These are phyloP conservation scores for Marsdenia floribunda DNA, from an alignment of 257 asterid genomes.

Conservation along the genomic window DNA sequence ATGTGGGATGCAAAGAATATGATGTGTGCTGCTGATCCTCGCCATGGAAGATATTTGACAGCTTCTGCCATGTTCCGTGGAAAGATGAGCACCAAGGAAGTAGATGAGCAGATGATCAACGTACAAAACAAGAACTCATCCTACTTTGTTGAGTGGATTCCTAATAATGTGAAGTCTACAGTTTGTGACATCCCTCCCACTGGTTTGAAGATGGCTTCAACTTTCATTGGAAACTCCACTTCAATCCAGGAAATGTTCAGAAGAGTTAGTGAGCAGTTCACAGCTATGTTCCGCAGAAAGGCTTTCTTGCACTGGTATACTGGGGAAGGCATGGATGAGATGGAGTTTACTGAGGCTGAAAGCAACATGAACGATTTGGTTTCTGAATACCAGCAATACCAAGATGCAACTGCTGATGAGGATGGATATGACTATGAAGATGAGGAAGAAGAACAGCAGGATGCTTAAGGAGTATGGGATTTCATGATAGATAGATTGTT, in stretches of 20 bases:
- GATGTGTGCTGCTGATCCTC: slow-evolving; percentile 81
- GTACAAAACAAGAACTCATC: slow-evolving; percentile 66
- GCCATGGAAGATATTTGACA: slow-evolving; percentile 57
- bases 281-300: slow-evolving; percentile 69
- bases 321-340: slow-evolving; percentile 67
- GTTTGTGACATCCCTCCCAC: slow-evolving; percentile 71
- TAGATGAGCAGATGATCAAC: slow-evolving; percentile 64
- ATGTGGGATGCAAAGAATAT: slow-evolving; percentile 86
- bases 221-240: slow-evolving; percentile 62
- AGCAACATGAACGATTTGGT: slow-evolving; percentile 81
- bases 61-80: slow-evolving; percentile 69
- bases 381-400: slow-evolving; percentile 75
- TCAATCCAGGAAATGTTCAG: slow-evolving; percentile 66
- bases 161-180: slow-evolving; percentile 61
- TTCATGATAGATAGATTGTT: slow-evolving; percentile 3
- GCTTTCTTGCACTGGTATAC: slow-evolving; percentile 75
- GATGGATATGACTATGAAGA: slow-evolving; percentile 61
- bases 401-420: slow-evolving; percentile 77
- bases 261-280: slow-evolving; percentile 58
- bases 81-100: slow-evolving; percentile 65
- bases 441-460: slow-evolving; percentile 48
- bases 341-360: slow-evolving; percentile 66
- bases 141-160: slow-evolving; percentile 68
- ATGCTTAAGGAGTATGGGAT: slow-evolving; percentile 23
- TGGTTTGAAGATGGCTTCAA: slow-evolving; percentile 64